Base-by-base conservation (phyloP, 2,329 filamentous ascomycete species). In the Nigrospora oryzae region DNA sequence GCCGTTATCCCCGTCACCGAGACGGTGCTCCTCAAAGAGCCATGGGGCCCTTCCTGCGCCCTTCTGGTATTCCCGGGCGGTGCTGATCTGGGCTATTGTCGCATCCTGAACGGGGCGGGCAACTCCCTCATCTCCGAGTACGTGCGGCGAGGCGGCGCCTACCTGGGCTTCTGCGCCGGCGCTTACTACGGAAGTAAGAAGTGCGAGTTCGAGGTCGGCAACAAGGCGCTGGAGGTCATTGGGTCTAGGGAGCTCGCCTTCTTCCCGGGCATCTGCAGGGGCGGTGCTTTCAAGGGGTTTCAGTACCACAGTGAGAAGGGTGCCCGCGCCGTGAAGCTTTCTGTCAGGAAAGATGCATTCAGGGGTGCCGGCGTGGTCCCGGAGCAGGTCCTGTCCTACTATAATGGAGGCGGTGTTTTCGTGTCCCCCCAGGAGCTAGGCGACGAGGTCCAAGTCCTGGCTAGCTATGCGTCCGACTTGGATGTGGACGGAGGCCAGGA, bases 381-480 rank as follows among this genome's bases (percentile, higher is more conserved):
- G 0, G 74, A 79, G 1, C 69, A 71, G 1, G 87, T 95, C 48
- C 71, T 74, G 43, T 83, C 81, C 13, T 98, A 98, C 60, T 96
- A 91, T 63, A 98, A 98, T 55, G 93, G 93, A 1, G 93, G 93
- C 1, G 90, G 93, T 4, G 81, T 95, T 1, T 98, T 97, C 67
- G 87, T 95, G 1, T 84, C 93, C 64, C 16, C 39, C 2, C 73
- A 75, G 3, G 77, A 74, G 38, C 71, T 45, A 73, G 76, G 30
- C 5, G 67, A 74, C 50, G 85, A 84, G 2, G 79, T 96, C 1
- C 81, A 96, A 63, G 75, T 95, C 7, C 69, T 98, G 19, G 93
- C 91, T 1, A 85, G 75, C 47, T 98, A 93, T 60, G 74, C 74
- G 0, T 84, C 89, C 33, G 70, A 83, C 13, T 63, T 95, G 12